A percentile compares a stretch with the other conserved stretches of the same genome.
Evolutionary conservation across 2,329 filamentous ascomycete genomes (phyloP).

Genomic region (Metarhizium rileyi): DNA sequence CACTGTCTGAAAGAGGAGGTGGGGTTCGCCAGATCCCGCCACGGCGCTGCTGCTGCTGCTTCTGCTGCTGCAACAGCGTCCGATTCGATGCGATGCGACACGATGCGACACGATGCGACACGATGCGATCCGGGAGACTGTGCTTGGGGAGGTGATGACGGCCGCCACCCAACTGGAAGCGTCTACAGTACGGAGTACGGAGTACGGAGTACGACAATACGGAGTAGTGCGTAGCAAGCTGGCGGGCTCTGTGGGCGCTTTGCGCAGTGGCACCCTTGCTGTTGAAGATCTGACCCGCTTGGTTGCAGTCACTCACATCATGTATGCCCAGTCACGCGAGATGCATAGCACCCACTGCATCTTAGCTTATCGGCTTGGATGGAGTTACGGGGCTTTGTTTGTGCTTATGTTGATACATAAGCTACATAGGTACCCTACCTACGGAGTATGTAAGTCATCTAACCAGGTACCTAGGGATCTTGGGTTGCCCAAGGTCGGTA

Average conservation of each 20-base stretch:
- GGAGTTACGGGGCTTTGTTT: neutral
- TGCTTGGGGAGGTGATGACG: neutral
- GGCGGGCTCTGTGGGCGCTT: neutral
- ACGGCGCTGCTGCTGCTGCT: too few relatives aligned
- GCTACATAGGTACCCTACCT: neutral
- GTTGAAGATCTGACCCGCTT: slow-evolving; percentile 8
- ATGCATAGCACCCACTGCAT: slow-evolving; percentile 8
- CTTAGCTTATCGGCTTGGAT: slow-evolving; percentile 2
- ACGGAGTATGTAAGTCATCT: neutral
- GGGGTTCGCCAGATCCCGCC: neutral
- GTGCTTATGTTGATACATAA: neutral
- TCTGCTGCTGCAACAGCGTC: neutral
- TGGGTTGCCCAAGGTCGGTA: too few relatives aligned
- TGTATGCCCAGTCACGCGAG: slow-evolving; percentile 6
- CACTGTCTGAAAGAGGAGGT: too few relatives aligned
- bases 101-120: slow-evolving; percentile 2
- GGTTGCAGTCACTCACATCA: slow-evolving; percentile 3
- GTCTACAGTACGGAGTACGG: neutral
- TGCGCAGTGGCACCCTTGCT: neutral
- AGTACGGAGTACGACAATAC: too few relatives aligned
- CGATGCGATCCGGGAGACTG: slow-evolving; percentile 3
- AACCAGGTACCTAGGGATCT: too few relatives aligned
- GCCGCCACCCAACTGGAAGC: neutral
- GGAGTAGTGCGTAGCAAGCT: too few relatives aligned
- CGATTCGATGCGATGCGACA: slow-evolving; percentile 4